Conservation (phyloP, 441 rosid species). For the Raphanus hybrid region DNA sequence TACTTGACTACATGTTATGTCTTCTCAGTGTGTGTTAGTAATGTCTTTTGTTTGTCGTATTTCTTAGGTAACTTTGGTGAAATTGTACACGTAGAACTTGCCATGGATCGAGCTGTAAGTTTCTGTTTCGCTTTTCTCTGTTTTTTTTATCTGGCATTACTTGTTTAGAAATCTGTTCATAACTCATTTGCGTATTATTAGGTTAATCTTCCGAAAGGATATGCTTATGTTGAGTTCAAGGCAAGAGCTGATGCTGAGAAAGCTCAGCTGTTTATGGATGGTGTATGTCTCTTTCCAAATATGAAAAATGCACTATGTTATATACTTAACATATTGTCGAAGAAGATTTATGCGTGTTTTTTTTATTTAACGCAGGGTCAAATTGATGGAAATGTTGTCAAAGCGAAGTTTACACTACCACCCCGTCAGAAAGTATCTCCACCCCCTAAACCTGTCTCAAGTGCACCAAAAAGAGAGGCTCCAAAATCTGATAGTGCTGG, state of each 20-base stretch:
- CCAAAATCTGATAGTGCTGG: slow-evolving; percentile 55
- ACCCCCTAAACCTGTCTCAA: slow-evolving; percentile 60
- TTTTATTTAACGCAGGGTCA: slow-evolving; percentile 67
- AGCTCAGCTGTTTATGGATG: slow-evolving; percentile 94
- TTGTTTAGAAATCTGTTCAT: slow-evolving; percentile 9
- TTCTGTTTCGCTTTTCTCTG: slow-evolving; percentile 16
- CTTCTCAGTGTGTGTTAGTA: slow-evolving; percentile 9
- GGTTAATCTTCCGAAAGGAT: slow-evolving; percentile 98
- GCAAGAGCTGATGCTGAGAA: slow-evolving; percentile 93
- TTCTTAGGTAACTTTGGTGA: slow-evolving; percentile 87
- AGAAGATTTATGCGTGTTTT: slow-evolving; percentile 15
- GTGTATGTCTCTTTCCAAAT: slow-evolving; percentile 58
- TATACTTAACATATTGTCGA: background rate
- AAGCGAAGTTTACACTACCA: slow-evolving; percentile 79
- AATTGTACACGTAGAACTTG: slow-evolving; percentile 81
- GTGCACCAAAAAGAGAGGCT: slow-evolving; percentile 70
- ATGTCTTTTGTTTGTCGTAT: slow-evolving; percentile 9
- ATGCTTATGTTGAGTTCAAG: slow-evolving; percentile 94
- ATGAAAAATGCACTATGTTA: slow-evolving; percentile 19
- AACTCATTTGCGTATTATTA: slow-evolving; percentile 33
- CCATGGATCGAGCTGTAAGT: slow-evolving; percentile 89
- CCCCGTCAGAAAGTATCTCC: slow-evolving; percentile 79
- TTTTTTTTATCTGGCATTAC: background rate
- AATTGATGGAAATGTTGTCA: slow-evolving; percentile 93
- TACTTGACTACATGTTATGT: background rate